Evolutionary conservation across 805 yeast species (phyloP).

Genomic region (Yueomyces sinensis): DNA sequence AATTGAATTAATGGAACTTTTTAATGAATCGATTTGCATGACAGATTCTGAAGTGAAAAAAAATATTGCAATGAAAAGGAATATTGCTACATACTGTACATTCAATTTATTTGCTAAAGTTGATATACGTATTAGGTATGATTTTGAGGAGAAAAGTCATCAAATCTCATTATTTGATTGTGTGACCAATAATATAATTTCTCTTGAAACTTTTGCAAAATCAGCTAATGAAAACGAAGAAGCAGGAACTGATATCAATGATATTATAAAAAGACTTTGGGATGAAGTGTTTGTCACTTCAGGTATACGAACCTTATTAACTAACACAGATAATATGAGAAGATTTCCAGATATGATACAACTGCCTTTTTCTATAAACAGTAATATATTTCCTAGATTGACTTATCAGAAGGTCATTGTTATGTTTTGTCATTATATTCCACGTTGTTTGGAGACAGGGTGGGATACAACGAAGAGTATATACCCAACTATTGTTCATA

Average conservation of each 20-base stretch:
- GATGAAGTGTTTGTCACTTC: slow-evolving; percentile 46
- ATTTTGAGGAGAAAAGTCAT: slow-evolving; percentile 18
- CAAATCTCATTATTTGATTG: slow-evolving; percentile 22
- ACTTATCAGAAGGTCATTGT: slow-evolving; percentile 21
- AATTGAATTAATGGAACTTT: slow-evolving; percentile 32
- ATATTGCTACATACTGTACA: slow-evolving; percentile 40
- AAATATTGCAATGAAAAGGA: slow-evolving; percentile 1
- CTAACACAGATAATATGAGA: slow-evolving; percentile 38
- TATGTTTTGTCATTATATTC: slow-evolving; percentile 31
- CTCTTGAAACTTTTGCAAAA: background rate
- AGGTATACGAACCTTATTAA: slow-evolving; percentile 40
- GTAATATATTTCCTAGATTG: background rate
- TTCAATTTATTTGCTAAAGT: slow-evolving; percentile 63
- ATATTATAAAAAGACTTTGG: slow-evolving; percentile 34
- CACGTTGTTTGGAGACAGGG: slow-evolving; percentile 36
- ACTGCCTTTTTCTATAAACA: slow-evolving; percentile 27
- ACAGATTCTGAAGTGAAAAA: slow-evolving; percentile 2
- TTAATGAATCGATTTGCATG: slow-evolving; percentile 11
- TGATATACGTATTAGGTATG: slow-evolving; percentile 58
- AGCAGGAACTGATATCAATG: slow-evolving; percentile 16
- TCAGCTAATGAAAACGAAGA: slow-evolving; percentile 1
- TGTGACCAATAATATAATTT: slow-evolving; percentile 3
- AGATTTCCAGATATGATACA: slow-evolving; percentile 48
- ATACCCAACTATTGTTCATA: slow-evolving; percentile 29
- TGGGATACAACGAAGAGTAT: slow-evolving; percentile 21